Base-by-base conservation (phyloP, 1,284 basidiomycete genomes). In the Ganoderma sinense region DNA sequence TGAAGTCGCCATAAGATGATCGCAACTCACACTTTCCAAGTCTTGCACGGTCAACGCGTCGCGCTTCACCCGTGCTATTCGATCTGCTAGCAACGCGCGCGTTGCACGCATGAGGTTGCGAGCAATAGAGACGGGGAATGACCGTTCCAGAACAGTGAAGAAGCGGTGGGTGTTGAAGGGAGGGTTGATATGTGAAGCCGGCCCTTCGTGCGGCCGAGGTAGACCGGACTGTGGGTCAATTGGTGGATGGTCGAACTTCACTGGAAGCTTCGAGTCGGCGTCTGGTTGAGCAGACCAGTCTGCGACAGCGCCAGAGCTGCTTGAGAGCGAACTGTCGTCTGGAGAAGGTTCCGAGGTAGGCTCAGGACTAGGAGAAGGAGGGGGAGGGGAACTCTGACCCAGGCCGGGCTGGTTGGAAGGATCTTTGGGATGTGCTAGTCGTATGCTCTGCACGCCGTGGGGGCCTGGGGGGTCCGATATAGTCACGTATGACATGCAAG, bases 81-180 rank as follows among this genome's bases (percentile, higher is more conserved):
- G 87, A 74, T 92, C 89, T 3, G 94, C 88, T 43, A 99, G 87
- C 74, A 98, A 82, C 0, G 91, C 91, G 63, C 94, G 86, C 14
- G 95, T 95, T 3, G 94, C 94, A 29, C 93, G 88, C 97, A 98
- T 98, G 70, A 99, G 84, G 71, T 89, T 90, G 31, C 88, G 86
- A 18, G 95, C 91, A 0, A 90, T 90, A 0, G 86, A 84, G 0
- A 88, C 88, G 0, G 93, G 88, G 77, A 95, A 95, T 0, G 89
- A 89, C 78, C 84, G 86, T 74, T 94, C 92, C 45, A 95, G 83
- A 1, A 84, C 89, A 18, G 76, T 75, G 73, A 93, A 91, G 81
- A 95, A 94, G 7, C 77, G 75, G 67, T 86, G 83, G 7, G 82
- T 83, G 65, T 83, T 68, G 66, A 83, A 83, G 0, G 81, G 82